These are phyloP conservation scores for Ustilago cynodontis DNA, from an alignment of 1,284 basidiomycete species.

Conservation along the genomic window DNA sequence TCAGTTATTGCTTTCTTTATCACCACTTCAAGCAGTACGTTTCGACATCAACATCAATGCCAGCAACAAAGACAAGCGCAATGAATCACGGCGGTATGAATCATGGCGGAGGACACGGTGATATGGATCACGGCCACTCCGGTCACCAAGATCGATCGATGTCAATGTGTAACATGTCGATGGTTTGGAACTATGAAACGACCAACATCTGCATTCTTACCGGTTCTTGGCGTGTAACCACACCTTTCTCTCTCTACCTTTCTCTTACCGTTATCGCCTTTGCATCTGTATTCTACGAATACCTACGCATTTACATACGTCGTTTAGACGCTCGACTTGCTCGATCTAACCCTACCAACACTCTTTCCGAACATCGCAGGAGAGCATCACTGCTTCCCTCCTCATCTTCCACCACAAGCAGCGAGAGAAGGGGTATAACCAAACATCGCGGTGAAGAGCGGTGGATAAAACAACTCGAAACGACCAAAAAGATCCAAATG, in stretches of 20 bases:
- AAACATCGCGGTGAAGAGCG: slow-evolving; percentile 6
- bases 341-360: background rate
- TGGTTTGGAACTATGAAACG: slow-evolving; percentile 51
- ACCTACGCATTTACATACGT: slow-evolving; percentile 36
- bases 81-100: slow-evolving; percentile 28
- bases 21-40: background rate
- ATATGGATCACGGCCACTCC: background rate
- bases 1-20: background rate
- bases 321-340: slow-evolving; percentile 16
- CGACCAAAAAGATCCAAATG: slow-evolving; percentile 13
- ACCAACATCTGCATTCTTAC: slow-evolving; percentile 39
- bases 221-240: slow-evolving; percentile 38
- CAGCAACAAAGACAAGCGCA: background rate
- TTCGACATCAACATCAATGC: background rate
- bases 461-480: slow-evolving; percentile 22
- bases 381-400: slow-evolving; percentile 22
- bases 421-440: background rate
- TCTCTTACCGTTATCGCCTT: slow-evolving; percentile 25
- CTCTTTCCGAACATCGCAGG: slow-evolving; percentile 12
- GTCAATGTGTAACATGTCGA: slow-evolving; percentile 38
- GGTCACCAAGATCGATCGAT: background rate
- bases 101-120: slow-evolving; percentile 26
- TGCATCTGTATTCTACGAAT: slow-evolving; percentile 29
- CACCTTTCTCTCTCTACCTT: slow-evolving; percentile 26
- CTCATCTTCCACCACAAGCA: background rate